Percentiles rank a stretch among this genome's conserved stretches.
These are phyloP conservation scores for Solanum neorickii DNA, from an alignment of 257 asterid species.

Conservation along the genomic window DNA sequence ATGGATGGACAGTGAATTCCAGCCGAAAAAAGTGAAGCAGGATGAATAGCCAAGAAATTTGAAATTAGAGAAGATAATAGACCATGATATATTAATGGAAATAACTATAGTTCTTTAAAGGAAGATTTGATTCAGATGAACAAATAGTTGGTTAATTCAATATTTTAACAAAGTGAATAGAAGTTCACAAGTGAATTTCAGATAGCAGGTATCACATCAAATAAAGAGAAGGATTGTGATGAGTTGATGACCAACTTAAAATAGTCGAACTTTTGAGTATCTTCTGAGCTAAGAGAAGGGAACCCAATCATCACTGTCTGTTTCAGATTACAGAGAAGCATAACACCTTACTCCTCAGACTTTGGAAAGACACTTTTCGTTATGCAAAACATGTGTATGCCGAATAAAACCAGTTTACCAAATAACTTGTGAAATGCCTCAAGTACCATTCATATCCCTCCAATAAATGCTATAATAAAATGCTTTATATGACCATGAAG, in stretches of 20 bases:
- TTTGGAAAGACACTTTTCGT: neutral
- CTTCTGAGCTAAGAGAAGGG: neutral
- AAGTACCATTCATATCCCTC: neutral
- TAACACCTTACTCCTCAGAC: neutral
- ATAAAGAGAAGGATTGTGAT: neutral
- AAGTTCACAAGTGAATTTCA: neutral
- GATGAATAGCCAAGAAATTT: neutral
- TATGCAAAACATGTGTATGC: neutral
- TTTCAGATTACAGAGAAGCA: neutral
- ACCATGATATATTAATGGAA: neutral
- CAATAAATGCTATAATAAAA: neutral
- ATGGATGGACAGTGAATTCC: neutral
- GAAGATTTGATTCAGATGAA: neutral
- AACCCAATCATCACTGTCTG: neutral
- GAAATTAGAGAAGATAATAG: neutral
- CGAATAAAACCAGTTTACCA: neutral
- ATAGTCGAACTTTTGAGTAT: neutral
- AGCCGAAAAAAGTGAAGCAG: neutral
- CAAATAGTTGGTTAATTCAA: neutral
- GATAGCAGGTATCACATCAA: neutral
- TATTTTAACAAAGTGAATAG: neutral
- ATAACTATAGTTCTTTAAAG: neutral
- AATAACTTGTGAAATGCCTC: neutral
- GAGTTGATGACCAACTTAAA: neutral
- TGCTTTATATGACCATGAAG: neutral